Evolutionary conservation across 2,329 filamentous ascomycete genomes (phyloP).

Genomic region (Pseudocercospora cruenta): DNA sequence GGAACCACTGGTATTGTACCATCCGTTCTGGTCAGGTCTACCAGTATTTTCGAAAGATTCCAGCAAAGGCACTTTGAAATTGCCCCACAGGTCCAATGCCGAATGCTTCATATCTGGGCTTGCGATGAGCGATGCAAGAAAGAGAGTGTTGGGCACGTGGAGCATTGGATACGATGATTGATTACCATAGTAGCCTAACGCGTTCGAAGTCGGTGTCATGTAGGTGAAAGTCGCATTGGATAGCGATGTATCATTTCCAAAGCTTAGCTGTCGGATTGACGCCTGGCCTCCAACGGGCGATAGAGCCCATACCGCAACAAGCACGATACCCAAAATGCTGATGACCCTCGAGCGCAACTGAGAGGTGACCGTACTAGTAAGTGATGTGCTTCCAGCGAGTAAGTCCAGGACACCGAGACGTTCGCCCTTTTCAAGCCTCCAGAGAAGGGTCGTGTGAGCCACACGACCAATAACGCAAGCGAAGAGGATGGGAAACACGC

Average conservation of each 20-base stretch:
- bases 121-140: not conserved
- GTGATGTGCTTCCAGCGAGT: slow-evolving; percentile 1
- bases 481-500: slow-evolving; percentile 4
- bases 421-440: slow-evolving; percentile 1
- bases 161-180: not conserved
- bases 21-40: not conserved
- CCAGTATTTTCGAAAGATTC: not conserved
- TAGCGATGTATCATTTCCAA: not conserved
- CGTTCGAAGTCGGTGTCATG: not conserved
- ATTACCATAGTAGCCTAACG: not conserved
- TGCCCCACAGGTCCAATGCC: not conserved
- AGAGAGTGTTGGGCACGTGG: not conserved
- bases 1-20: not conserved
- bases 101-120: not conserved
- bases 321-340: not conserved
- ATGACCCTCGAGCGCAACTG: not conserved
- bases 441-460: not conserved
- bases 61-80: not conserved
- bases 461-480: not conserved
- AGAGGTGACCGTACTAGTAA: slow-evolving; percentile 2
- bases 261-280: not conserved
- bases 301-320: not conserved
- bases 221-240: not conserved
- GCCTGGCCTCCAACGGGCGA: slow-evolving; percentile 5
- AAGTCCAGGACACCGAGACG: not conserved